Conservation (phyloP, 2,329 filamentous ascomycete genomes). For the Lachnellula willkommii region DNA sequence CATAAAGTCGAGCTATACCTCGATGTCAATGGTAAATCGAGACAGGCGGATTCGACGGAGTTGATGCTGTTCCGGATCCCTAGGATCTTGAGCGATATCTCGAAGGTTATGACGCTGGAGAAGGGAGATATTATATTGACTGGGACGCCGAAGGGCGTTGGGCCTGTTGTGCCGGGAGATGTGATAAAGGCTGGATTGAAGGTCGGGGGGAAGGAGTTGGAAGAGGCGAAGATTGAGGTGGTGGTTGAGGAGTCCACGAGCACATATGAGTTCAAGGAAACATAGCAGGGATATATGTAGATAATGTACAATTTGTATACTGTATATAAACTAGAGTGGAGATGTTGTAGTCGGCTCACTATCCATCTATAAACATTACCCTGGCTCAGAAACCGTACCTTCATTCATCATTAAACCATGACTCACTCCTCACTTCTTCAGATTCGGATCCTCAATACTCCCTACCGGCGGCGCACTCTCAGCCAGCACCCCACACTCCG, state of each 20-base stretch:
- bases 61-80: slow-evolving; percentile 93
- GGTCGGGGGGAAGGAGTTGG: slow-evolving; percentile 74
- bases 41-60: slow-evolving; percentile 83
- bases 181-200: slow-evolving; percentile 78
- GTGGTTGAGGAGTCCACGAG: slow-evolving; percentile 73
- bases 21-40: slow-evolving; percentile 70
- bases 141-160: slow-evolving; percentile 96
- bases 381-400: background rate
- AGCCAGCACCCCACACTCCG: slow-evolving; percentile 69
- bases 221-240: slow-evolving; percentile 81
- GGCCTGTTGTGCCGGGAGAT: slow-evolving; percentile 77
- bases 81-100: slow-evolving; percentile 82
- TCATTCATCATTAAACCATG: slow-evolving; percentile 2
- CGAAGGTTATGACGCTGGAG: slow-evolving; percentile 88
- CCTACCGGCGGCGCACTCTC: slow-evolving; percentile 61
- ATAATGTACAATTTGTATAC: slow-evolving; percentile 6
- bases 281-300: slow-evolving; percentile 38
- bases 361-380: background rate
- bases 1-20: slow-evolving; percentile 85
- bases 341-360: background rate
- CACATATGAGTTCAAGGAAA: slow-evolving; percentile 71
- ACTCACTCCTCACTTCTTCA: slow-evolving; percentile 24
- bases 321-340: background rate
- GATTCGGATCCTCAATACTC: slow-evolving; percentile 55
- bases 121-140: slow-evolving; percentile 90